These are phyloP conservation scores for Vitis hybrid DNA, from an alignment of 177 flowering plant genomes.

Conservation along the genomic window DNA sequence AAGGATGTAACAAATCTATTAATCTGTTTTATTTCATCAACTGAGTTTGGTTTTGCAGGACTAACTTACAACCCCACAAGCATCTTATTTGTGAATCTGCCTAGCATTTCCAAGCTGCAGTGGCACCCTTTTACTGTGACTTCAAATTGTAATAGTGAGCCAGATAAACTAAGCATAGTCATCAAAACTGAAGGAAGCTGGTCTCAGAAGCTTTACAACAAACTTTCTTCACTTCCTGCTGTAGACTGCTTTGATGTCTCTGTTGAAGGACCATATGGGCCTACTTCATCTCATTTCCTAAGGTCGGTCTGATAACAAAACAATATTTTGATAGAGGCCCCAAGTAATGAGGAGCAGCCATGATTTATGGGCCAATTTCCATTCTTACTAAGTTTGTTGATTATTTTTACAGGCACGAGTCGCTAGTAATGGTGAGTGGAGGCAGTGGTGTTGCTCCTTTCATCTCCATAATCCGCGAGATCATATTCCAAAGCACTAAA, in stretches of 20 bases:
- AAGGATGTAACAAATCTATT: background rate
- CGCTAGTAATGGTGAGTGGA: constrained; percentile 58
- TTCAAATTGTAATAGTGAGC: constrained; percentile 34
- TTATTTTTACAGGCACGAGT: constrained; percentile 38
- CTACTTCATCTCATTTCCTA: constrained; percentile 35
- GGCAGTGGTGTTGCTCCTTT: constrained; percentile 70
- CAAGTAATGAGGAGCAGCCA: too few species aligned
- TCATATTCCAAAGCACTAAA: constrained; percentile 32
- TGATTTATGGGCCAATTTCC: too few species aligned
- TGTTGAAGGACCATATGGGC: constrained; percentile 56
- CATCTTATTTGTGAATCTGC: constrained; percentile 38
- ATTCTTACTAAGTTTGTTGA: background rate
- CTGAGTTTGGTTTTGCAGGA: constrained; percentile 19
- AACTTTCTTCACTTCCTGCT: constrained; percentile 21
- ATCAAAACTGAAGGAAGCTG: constrained; percentile 35
- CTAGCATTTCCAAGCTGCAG: constrained; percentile 42
- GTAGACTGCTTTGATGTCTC: constrained; percentile 35
- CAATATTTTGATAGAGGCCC: background rate
- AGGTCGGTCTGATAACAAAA: constrained; percentile 17
- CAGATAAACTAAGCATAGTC: constrained; percentile 31
- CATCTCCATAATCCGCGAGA: constrained; percentile 57
- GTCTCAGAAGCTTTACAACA: constrained; percentile 35
- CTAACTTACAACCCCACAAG: constrained; percentile 44
- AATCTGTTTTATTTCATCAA: background rate
- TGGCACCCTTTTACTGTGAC: constrained; percentile 51